Base-by-base conservation (phyloP, 768 basidiomycete species). In the Hericium rajendrae region DNA sequence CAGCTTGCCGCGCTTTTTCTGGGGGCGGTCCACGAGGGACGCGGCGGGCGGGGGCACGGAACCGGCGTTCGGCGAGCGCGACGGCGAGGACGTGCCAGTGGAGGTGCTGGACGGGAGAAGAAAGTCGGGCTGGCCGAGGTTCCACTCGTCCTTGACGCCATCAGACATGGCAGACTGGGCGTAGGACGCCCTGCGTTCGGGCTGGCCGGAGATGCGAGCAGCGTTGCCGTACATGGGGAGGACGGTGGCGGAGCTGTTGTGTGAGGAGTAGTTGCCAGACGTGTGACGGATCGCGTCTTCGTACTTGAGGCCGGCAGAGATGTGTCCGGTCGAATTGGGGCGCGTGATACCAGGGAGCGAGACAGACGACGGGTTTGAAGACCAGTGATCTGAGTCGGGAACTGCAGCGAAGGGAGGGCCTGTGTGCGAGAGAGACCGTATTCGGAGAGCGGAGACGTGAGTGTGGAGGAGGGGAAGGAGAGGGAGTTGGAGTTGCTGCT, bases 1-100 rank as follows among this genome's bases (percentile, higher is more conserved):
- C 10, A 93, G 80, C 72, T 93, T 92, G 58, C 90, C 89, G 57
- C 90, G 82, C 67, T 91, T 90, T 62, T 89, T 84, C 49, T 81
- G 83, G 13, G 87, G 87, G 18, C 87, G 85, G 62, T 89, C 87
- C 61, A 84, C 83, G 57, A 86, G 82, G 26, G 80, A 75, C 9
- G 84, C 82, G 16, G 48, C n/a, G 13, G 63, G 52, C 10, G 81
- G 72, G 24, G 79, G 70, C 5, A 76, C 58, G 2, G 62, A 55
- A 15, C 58, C 57, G 26, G 66, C 50, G 62, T 76, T 78, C 2
- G 83, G 79, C 1, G 83, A 78, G 51, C 80, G 82, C 0, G 79
- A 74, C 1, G 77, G 76, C 2, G 83, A 79, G 56, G 72, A 46
- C 39, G 65, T 60, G 53, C 60, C 66, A 58, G 57, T 61, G 52